Conservation (phyloP, 1,284 basidiomycete species). For the Pyrrhoderma lamaoense region DNA sequence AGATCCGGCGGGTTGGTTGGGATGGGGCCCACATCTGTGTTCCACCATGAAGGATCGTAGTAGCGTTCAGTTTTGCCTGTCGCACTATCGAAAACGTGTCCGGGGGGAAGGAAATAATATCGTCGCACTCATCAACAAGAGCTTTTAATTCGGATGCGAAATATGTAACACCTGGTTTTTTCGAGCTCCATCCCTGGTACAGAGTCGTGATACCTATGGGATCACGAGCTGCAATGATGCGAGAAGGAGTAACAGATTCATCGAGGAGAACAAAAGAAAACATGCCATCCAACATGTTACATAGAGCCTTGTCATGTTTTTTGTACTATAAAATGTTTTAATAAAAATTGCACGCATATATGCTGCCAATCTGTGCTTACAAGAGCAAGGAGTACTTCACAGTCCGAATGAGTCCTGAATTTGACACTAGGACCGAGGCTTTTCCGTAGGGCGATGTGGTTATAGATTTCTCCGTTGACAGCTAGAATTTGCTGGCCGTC, state of each 20-base stretch:
- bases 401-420: conserved; percentile 98
- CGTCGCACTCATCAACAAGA: conserved; percentile 89
- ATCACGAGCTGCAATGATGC: conserved; percentile 93
- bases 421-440: conserved; percentile 57
- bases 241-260: conserved; percentile 82
- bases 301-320: conserved; percentile 72
- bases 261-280: conserved; percentile 98
- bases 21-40: conserved; percentile 46
- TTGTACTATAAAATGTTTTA: conserved; percentile 54
- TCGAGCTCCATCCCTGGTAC: conserved; percentile 92
- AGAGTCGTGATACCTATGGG: conserved; percentile 98
- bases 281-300: conserved; percentile 91
- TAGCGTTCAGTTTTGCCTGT: conserved; percentile 76
- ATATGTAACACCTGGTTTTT: conserved; percentile 78
- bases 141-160: conserved; percentile 98
- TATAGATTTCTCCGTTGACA: conserved; percentile 99
- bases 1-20: conserved; percentile 68
- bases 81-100: conserved; percentile 86
- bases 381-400: conserved; percentile 93
- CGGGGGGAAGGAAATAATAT: conserved; percentile 93
- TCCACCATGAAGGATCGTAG: conserved; percentile 84
- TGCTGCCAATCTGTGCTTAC: conserved; percentile 45
- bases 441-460: conserved; percentile 82
- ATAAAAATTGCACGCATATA: conserved; percentile 5
- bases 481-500: conserved; percentile 84